phyloP scores from a whole-genome alignment of 495 filamentous ascomycete species.

The Podospora tetraspora region DNA sequence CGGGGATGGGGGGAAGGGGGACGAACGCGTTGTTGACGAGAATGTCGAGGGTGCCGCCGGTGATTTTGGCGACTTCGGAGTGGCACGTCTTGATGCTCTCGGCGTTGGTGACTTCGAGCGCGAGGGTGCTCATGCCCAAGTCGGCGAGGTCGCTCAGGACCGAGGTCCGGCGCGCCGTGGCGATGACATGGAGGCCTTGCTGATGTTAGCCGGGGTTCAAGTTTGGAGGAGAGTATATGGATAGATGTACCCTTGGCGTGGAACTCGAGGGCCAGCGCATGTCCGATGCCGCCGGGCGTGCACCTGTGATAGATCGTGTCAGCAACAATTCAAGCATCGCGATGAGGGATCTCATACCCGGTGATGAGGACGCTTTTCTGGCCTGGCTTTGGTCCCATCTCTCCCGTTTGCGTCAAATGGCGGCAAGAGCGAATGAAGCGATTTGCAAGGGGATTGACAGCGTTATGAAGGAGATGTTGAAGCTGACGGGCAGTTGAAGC shows the following conservation, averaged over 20 bases:
- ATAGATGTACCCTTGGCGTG: slow-evolving; percentile 38
- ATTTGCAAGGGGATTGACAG: background rate
- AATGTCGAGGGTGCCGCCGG: slow-evolving; percentile 54
- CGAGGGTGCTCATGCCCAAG: slow-evolving; percentile 43
- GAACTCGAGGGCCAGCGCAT: slow-evolving; percentile 47
- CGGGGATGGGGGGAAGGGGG: background rate
- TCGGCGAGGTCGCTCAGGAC: slow-evolving; percentile 41
- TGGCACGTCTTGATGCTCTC: slow-evolving; percentile 47
- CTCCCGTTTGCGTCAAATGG: background rate
- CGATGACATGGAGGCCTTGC: slow-evolving; percentile 51
- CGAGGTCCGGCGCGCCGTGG: slow-evolving; percentile 46
- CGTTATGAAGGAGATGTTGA: too few species aligned
- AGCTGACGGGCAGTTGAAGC: background rate
- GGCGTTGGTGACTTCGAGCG: slow-evolving; percentile 47
- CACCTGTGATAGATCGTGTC: slow-evolving; percentile 32
- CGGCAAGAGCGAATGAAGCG: background rate
- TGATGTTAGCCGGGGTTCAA: background rate
- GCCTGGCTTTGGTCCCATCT: slow-evolving; percentile 28
- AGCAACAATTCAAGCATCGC: background rate
- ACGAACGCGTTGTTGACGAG: slow-evolving; percentile 63
- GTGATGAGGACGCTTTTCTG: slow-evolving; percentile 50
- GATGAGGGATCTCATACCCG: slow-evolving; percentile 31
- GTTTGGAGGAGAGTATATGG: background rate
- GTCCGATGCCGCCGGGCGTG: slow-evolving; percentile 50
- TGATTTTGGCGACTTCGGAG: slow-evolving; percentile 43